Percentiles rank a stretch among this genome's conserved stretches.
These are phyloP conservation scores for Malus hybrid DNA, from an alignment of 331 rosid species.

Conservation along the genomic window DNA sequence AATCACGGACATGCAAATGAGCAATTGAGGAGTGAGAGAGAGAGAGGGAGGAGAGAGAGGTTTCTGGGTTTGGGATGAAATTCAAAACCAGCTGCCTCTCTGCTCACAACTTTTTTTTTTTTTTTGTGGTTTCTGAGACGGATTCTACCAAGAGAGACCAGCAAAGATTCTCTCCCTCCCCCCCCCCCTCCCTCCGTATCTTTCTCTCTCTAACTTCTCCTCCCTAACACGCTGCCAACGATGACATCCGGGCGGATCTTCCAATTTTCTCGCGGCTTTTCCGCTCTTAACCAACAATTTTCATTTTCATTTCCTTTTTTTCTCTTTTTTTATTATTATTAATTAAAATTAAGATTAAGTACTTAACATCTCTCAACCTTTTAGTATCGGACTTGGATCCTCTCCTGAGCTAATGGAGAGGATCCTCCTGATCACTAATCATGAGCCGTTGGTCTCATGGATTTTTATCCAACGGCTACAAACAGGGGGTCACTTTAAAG, in stretches of 20 bases:
- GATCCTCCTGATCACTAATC: too few relatives aligned
- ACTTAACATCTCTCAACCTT: too few relatives aligned
- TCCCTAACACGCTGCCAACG: constrained; percentile 36
- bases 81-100: constrained; percentile 3
- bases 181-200: background rate
- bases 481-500: too few relatives aligned
- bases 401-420: too few relatives aligned
- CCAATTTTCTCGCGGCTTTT: constrained; percentile 45
- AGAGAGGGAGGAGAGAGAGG: constrained; percentile 1
- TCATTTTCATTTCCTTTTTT: background rate
- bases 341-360: too few relatives aligned
- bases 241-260: constrained; percentile 48
- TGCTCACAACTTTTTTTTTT: background rate
- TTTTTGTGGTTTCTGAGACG: background rate
- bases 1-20: background rate
- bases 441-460: too few relatives aligned
- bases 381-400: too few relatives aligned
- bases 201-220: background rate
- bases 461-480: too few relatives aligned
- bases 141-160: constrained; percentile 22
- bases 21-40: background rate
- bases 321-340: background rate
- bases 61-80: background rate
- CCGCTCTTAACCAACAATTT: constrained; percentile 24
- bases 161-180: constrained; percentile 8